Conservation (phyloP, 352 stramenopile genomes). For the Phytophthora brassicae region DNA sequence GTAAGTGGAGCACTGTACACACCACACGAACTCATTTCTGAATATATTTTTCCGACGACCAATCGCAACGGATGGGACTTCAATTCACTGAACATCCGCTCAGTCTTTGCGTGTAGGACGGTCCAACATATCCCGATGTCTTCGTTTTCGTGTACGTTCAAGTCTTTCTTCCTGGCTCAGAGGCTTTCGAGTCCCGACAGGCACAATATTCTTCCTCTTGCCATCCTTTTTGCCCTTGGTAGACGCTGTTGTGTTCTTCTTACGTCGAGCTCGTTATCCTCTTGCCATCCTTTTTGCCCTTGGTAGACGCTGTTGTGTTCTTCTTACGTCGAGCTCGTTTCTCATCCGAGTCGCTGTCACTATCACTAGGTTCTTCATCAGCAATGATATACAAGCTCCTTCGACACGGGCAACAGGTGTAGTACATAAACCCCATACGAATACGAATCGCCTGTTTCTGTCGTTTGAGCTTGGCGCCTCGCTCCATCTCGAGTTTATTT, state of each 20-base stretch:
- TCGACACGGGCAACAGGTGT: slow-evolving; percentile 65
- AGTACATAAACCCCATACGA: slow-evolving; percentile 68
- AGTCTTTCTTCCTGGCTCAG: slow-evolving; percentile 71
- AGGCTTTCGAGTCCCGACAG: slow-evolving; percentile 54
- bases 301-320: slow-evolving; percentile 1
- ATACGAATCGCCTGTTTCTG: slow-evolving; percentile 60
- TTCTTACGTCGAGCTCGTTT: slow-evolving; percentile 27
- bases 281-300: too few species aligned
- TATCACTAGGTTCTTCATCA: slow-evolving; percentile 38
- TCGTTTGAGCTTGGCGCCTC: slow-evolving; percentile 44
- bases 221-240: slow-evolving; percentile 27
- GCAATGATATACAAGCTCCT: slow-evolving; percentile 60
- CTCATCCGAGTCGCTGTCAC: slow-evolving; percentile 39
- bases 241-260: slow-evolving; percentile 5
- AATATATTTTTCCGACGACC: too few species aligned
- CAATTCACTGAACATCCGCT: too few species aligned
- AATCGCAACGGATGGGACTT: too few species aligned
- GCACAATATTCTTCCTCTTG: slow-evolving; percentile 56
- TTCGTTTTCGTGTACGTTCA: slow-evolving; percentile 59
- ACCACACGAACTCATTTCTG: too few species aligned
- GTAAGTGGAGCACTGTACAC: too few species aligned
- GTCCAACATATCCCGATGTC: slow-evolving; percentile 70
- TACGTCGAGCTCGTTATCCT: slow-evolving; percentile 23
- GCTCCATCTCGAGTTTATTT: slow-evolving; percentile 31
- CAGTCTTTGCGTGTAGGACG: slow-evolving; percentile 59